Percentiles rank a stretch among this genome's conserved stretches.
These are phyloP conservation scores for Candida sanyiensis DNA, from an alignment of 805 yeast genomes.

Conservation along the genomic window DNA sequence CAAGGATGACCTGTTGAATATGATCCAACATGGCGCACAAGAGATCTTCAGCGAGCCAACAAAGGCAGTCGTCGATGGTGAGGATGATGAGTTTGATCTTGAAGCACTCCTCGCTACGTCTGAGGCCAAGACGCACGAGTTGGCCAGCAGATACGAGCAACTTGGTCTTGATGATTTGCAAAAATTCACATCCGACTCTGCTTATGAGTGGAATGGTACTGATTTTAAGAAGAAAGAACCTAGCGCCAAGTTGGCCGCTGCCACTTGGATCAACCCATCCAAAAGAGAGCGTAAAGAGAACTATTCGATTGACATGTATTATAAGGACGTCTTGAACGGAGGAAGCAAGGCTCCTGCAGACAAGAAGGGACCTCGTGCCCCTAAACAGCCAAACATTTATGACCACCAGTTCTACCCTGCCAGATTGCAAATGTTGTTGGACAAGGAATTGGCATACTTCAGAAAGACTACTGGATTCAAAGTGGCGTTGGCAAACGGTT, in stretches of 20 bases:
- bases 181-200: slow-evolving; percentile 65
- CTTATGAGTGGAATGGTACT: slow-evolving; percentile 86
- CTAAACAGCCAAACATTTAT: slow-evolving; percentile 73
- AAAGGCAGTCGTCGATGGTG: slow-evolving; percentile 16
- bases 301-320: slow-evolving; percentile 82
- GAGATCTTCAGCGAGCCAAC: slow-evolving; percentile 39
- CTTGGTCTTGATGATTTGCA: slow-evolving; percentile 74
- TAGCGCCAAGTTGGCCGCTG: slow-evolving; percentile 40
- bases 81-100: slow-evolving; percentile 48
- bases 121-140: slow-evolving; percentile 55
- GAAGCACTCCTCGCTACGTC: slow-evolving; percentile 57
- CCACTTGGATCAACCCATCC: slow-evolving; percentile 78
- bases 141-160: slow-evolving; percentile 57
- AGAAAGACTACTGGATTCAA: slow-evolving; percentile 61
- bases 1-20: slow-evolving; percentile 68
- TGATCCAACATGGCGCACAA: slow-evolving; percentile 82
- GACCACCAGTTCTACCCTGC: slow-evolving; percentile 90
- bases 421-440: slow-evolving; percentile 69
- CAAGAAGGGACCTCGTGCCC: slow-evolving; percentile 67
- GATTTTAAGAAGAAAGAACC: slow-evolving; percentile 62
- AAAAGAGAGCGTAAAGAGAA: slow-evolving; percentile 81
- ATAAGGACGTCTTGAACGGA: slow-evolving; percentile 71
- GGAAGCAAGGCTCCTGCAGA: slow-evolving; percentile 50
- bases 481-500: slow-evolving; percentile 58
- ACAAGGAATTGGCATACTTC: slow-evolving; percentile 72